A percentile compares a stretch with the other conserved stretches of the same genome.
Evolutionary conservation across 2,329 filamentous ascomycete species (phyloP).

Genomic region (Raffaelea arxii): DNA sequence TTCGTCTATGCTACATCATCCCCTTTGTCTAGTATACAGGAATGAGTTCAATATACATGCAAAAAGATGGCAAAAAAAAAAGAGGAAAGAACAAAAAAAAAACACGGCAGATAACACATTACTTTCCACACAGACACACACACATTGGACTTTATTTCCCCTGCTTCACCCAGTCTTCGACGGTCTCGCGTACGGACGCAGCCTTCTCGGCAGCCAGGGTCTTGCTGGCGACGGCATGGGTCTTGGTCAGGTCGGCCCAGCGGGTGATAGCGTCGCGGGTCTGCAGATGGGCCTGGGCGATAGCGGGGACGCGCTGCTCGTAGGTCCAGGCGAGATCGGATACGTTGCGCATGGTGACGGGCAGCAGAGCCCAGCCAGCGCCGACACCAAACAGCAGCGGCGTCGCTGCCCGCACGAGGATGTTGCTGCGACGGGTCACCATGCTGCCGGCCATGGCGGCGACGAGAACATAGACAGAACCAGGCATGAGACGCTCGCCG

Average conservation of each 20-base stretch:
- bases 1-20: neutral
- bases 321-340: slow-evolving; percentile 82
- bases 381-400: slow-evolving; percentile 74
- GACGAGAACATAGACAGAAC: slow-evolving; percentile 84
- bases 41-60: neutral
- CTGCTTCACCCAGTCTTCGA: slow-evolving; percentile 89
- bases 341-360: slow-evolving; percentile 83
- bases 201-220: slow-evolving; percentile 75
- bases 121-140: neutral
- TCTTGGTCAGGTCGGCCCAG: slow-evolving; percentile 63
- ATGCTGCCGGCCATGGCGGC: slow-evolving; percentile 93
- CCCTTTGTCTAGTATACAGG: neutral
- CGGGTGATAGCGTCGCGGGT: slow-evolving; percentile 59
- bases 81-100: neutral
- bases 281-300: slow-evolving; percentile 72
- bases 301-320: slow-evolving; percentile 75
- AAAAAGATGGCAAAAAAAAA: neutral
- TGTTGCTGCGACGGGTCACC: slow-evolving; percentile 75
- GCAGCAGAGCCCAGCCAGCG: slow-evolving; percentile 76
- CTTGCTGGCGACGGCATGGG: slow-evolving; percentile 61
- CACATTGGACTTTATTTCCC: slow-evolving; percentile 48
- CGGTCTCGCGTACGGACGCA: slow-evolving; percentile 58
- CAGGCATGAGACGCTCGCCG: slow-evolving; percentile 83
- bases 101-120: too few species aligned
- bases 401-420: slow-evolving; percentile 66